phyloP scores from a whole-genome alignment of 257 asterid genomes.

The Nicotiana sylvestris region DNA sequence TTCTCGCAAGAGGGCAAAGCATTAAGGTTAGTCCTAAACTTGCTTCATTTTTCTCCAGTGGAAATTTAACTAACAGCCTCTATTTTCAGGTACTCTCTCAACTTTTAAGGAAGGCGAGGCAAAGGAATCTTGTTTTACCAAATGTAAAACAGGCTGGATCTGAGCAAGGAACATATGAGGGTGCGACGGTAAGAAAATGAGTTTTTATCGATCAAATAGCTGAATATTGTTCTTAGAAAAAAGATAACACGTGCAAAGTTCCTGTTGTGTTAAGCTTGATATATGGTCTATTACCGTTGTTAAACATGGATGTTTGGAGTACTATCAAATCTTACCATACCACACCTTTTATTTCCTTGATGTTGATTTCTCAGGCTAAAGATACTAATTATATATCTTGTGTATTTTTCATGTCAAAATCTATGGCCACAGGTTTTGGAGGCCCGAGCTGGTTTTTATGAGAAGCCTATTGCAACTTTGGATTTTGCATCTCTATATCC shows the following conservation, averaged over 20 bases:
- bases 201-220: slow-evolving; percentile 19
- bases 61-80: slow-evolving; percentile 19
- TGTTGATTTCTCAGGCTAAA: not conserved
- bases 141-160: slow-evolving; percentile 92
- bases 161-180: slow-evolving; percentile 94
- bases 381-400: not conserved
- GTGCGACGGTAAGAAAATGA: slow-evolving; percentile 80
- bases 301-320: not conserved
- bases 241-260: not conserved
- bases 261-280: not conserved
- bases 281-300: not conserved
- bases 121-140: slow-evolving; percentile 78
- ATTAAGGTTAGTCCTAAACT: slow-evolving; percentile 55
- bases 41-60: not conserved
- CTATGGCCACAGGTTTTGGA: slow-evolving; percentile 71
- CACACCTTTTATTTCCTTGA: not conserved
- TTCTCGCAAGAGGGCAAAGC: slow-evolving; percentile 97
- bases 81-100: slow-evolving; percentile 83
- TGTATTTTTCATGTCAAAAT: not conserved
- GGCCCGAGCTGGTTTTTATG: slow-evolving; percentile 87
- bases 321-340: not conserved
- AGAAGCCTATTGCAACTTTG: slow-evolving; percentile 96
- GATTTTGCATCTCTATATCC: slow-evolving; percentile 99
- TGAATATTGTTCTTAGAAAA: not conserved
- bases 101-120: slow-evolving; percentile 91